Conservation (phyloP, 176 grass and related monocot genomes). For the Oryza australiensis region DNA sequence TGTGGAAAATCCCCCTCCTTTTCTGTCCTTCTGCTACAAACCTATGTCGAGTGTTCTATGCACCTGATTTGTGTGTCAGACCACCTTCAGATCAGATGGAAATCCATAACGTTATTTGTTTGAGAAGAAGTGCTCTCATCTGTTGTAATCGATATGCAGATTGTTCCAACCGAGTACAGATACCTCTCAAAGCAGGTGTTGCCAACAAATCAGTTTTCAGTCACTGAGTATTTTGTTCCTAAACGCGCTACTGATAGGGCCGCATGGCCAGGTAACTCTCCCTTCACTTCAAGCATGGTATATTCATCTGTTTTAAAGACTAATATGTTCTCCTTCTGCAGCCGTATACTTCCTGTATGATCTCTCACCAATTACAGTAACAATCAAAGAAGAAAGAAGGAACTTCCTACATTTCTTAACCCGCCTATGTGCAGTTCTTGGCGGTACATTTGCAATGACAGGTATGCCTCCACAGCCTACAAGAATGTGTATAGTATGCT, state of each 20-base stretch:
- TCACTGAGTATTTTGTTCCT: constrained; percentile 91
- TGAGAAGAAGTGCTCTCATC: neutral
- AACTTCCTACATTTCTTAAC: constrained; percentile 98
- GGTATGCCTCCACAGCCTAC: constrained; percentile 45
- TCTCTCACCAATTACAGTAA: constrained; percentile 95
- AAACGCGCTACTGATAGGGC: constrained; percentile 64
- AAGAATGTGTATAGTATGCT: neutral
- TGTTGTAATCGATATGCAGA: constrained; percentile 55
- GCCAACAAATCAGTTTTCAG: constrained; percentile 98
- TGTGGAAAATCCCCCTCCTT: neutral
- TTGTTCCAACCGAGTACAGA: constrained; percentile 95
- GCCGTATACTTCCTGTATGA: constrained; percentile 98
- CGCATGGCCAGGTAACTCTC: constrained; percentile 71
- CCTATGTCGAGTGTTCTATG: neutral
- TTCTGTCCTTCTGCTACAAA: neutral
- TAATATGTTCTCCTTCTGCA: constrained; percentile 41
- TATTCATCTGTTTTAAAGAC: constrained; percentile 23
- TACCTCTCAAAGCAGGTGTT: constrained; percentile 89
- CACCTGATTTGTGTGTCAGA: too few relatives aligned
- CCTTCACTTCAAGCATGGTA: neutral
- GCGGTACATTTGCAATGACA: constrained; percentile 98
- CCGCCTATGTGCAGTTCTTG: constrained; percentile 93
- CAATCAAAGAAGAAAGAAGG: constrained; percentile 90
- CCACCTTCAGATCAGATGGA: neutral
- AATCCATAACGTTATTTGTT: constrained; percentile 6